Base-by-base conservation (phyloP, 352 stramenopile species). In the Blastocystis sp. region DNA sequence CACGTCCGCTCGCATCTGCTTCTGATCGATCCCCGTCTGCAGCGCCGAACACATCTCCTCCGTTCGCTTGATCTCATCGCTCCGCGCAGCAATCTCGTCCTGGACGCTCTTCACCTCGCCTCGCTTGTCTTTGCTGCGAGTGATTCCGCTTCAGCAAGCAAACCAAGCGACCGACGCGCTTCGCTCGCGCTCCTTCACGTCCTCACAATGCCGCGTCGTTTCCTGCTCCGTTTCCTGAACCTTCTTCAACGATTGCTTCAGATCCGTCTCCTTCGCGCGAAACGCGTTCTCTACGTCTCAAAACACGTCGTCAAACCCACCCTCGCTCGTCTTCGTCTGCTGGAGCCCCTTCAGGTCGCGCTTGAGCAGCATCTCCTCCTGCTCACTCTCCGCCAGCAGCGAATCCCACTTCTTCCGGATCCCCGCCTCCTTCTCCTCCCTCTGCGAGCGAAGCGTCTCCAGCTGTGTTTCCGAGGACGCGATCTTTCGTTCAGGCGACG, bases 391-490 rank as follows among this genome's bases (percentile, higher is more conserved):
- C 36, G 57, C 75, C 9, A 73, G 67, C 8, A 72, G 32, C 18
- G 32, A 38, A 42, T 77, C 53, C 75, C 75, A 73, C 0, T 90
- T 87, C 59, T 93, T 91, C 14, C 90, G 88, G 71, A 84, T 48
- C 2, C 34, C 40, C 8, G 18, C 24, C 27, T 81, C 48, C 85
- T 93, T 93, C 0, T 90, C 90, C 84, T 93, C 91, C 61, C 93
- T 90, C 0, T 90, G 92, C 6, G 91, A 92, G 87, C 94, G 91
- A 32, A 93, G 40, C 48, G 91, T 91, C 36, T 93, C 90, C 91
- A 94, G 93, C 86, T 93, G 91, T 11, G 91, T 91, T 63, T 94
- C 93, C 84, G 94, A 56, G 3, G 91, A 91, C 8, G 90, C 94
- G 75, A 93, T 94, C 44, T 89, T 89, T 44, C 91, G 86, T 81